Conservation (phyloP, 2,329 filamentous ascomycete genomes). For the Huntiella abstrusa region DNA sequence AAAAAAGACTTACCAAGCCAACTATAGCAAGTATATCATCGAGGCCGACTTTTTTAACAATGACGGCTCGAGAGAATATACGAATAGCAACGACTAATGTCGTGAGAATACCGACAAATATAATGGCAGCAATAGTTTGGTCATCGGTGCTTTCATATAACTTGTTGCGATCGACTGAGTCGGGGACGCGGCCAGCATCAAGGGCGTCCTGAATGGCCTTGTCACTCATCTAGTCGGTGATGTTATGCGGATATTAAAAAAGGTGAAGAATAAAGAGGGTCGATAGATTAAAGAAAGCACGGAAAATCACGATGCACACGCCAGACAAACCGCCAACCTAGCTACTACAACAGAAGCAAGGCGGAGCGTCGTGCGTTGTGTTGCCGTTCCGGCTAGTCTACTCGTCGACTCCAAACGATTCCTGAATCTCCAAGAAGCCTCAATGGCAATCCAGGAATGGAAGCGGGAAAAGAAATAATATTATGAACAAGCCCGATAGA, state of each 20-base stretch:
- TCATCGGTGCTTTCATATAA: constrained; percentile 21
- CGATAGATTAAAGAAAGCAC: neutral
- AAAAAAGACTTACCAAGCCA: constrained; percentile 18
- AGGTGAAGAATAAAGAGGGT: neutral
- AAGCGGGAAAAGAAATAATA: neutral
- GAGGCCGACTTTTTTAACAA: constrained; percentile 21
- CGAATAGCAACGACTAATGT: constrained; percentile 19
- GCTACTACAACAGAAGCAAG: too few relatives aligned
- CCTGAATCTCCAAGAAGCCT: too few relatives aligned
- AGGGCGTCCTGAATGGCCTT: constrained; percentile 16
- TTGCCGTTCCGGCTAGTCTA: too few relatives aligned
- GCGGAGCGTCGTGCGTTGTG: too few relatives aligned
- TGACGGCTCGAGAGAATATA: constrained; percentile 19
- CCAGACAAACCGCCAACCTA: too few relatives aligned
- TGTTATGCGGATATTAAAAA: neutral
- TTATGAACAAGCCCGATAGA: neutral
- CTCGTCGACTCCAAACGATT: too few relatives aligned
- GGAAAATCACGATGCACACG: too few relatives aligned
- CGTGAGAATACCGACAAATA: constrained; percentile 20
- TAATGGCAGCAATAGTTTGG: constrained; percentile 22
- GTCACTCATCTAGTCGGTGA: constrained; percentile 3
- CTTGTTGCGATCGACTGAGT: constrained; percentile 18
- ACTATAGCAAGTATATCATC: constrained; percentile 22
- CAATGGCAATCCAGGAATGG: neutral
- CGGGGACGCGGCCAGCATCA: constrained; percentile 20